A percentile compares a stretch with the other conserved stretches of the same genome.
These are phyloP conservation scores for Dentipellis sp. DNA, from an alignment of 768 basidiomycete genomes.

Conservation along the genomic window DNA sequence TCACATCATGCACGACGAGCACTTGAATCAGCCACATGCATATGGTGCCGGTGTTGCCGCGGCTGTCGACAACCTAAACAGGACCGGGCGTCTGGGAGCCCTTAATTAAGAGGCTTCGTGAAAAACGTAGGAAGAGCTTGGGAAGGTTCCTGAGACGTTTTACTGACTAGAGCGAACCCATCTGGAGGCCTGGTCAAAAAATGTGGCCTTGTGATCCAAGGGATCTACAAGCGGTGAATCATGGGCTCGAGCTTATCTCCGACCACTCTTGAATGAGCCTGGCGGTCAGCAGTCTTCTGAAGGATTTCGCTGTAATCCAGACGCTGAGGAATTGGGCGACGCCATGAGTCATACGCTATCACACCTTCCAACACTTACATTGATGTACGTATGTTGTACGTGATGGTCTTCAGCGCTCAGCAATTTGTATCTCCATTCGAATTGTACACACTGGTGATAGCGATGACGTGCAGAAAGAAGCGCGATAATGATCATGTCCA, in stretches of 20 bases:
- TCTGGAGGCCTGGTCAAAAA: neutral
- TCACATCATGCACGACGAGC: neutral
- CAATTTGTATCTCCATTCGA: too few relatives aligned
- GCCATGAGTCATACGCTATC: too few relatives aligned
- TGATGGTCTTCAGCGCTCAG: too few relatives aligned
- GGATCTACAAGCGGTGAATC: neutral
- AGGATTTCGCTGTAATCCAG: too few relatives aligned
- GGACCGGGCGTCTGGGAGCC: neutral
- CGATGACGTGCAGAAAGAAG: too few relatives aligned
- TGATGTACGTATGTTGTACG: too few relatives aligned
- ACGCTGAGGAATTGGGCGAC: too few relatives aligned
- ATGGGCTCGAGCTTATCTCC: neutral
- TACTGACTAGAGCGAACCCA: neutral
- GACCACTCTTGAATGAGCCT: too few relatives aligned
- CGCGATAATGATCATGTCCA: too few relatives aligned
- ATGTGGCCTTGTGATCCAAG: neutral
- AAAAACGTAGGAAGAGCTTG: neutral
- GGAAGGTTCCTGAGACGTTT: neutral
- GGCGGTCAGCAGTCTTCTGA: too few relatives aligned
- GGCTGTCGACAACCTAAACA: neutral
- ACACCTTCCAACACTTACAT: too few relatives aligned
- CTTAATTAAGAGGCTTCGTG: neutral
- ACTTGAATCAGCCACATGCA: neutral
- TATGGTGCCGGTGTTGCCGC: neutral
- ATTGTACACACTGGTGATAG: too few relatives aligned